These are phyloP conservation scores for Talaromyces sp. DNA, from an alignment of 2,329 filamentous ascomycete genomes.

Conservation along the genomic window DNA sequence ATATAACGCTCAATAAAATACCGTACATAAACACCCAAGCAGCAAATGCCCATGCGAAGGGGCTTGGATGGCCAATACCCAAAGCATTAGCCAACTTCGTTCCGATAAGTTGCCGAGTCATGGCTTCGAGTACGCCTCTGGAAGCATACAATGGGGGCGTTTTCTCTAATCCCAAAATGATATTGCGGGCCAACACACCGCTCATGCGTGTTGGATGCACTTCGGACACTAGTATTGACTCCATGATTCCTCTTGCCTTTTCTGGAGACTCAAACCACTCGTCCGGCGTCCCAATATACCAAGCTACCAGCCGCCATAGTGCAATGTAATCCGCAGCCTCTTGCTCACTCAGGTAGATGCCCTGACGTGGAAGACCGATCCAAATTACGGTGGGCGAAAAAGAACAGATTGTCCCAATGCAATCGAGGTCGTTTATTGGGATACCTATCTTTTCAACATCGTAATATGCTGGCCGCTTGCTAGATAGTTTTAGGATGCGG, in stretches of 20 bases:
- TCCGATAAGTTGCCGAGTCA: conserved; percentile 67
- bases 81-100: conserved; percentile 56
- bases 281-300: conserved; percentile 65
- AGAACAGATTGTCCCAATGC: conserved; percentile 63
- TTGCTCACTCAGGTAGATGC: conserved; percentile 57
- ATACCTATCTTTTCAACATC: conserved; percentile 54
- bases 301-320: conserved; percentile 69
- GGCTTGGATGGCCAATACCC: conserved; percentile 36
- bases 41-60: neutral
- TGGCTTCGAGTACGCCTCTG: conserved; percentile 62
- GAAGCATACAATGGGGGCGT: conserved; percentile 63
- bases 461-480: conserved; percentile 58
- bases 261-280: conserved; percentile 53
- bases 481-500: conserved; percentile 57
- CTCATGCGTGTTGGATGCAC: conserved; percentile 60
- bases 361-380: conserved; percentile 66
- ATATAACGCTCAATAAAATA: neutral
- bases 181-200: conserved; percentile 65
- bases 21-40: neutral
- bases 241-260: conserved; percentile 59
- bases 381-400: conserved; percentile 67
- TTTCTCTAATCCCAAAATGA: conserved; percentile 63
- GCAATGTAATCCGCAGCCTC: conserved; percentile 68
- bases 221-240: conserved; percentile 62
- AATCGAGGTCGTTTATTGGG: conserved; percentile 72